phyloP scores from a whole-genome alignment of 129 eudicot species.

The Smallanthus sonchifolius region DNA sequence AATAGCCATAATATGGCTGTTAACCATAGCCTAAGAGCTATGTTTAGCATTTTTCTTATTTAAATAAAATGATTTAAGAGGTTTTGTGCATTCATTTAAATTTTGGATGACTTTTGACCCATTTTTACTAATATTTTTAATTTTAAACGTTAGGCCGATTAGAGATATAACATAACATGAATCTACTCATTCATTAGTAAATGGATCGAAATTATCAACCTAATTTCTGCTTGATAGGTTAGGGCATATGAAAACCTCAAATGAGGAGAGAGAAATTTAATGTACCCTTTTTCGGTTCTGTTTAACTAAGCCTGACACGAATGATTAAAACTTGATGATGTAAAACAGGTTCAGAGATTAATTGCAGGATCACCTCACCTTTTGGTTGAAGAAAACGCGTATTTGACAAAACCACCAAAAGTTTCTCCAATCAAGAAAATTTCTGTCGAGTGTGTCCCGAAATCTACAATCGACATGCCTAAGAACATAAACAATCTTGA shows the following conservation, averaged over 20 bases:
- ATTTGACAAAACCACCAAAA: conserved; percentile 48
- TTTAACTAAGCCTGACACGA: neutral
- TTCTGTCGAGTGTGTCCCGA: conserved; percentile 40
- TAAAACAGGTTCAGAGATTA: conserved; percentile 71
- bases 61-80: neutral
- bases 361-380: conserved; percentile 79
- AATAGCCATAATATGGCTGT: neutral
- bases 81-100: neutral
- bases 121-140: neutral
- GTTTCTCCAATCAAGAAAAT: conserved; percentile 45
- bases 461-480: conserved; percentile 29
- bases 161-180: neutral
- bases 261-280: too few relatives aligned
- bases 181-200: neutral
- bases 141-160: neutral
- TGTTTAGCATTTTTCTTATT: neutral
- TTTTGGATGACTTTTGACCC: neutral
- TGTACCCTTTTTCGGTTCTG: neutral
- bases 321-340: neutral
- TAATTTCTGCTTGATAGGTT: too few relatives aligned
- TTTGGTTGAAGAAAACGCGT: conserved; percentile 52
- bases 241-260: too few relatives aligned
- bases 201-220: neutral
- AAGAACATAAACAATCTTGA: conserved; percentile 39
- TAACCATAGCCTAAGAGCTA: neutral